Base-by-base conservation (phyloP, 176 grass and related monocot genomes). In the Puccinellia tenuiflora region DNA sequence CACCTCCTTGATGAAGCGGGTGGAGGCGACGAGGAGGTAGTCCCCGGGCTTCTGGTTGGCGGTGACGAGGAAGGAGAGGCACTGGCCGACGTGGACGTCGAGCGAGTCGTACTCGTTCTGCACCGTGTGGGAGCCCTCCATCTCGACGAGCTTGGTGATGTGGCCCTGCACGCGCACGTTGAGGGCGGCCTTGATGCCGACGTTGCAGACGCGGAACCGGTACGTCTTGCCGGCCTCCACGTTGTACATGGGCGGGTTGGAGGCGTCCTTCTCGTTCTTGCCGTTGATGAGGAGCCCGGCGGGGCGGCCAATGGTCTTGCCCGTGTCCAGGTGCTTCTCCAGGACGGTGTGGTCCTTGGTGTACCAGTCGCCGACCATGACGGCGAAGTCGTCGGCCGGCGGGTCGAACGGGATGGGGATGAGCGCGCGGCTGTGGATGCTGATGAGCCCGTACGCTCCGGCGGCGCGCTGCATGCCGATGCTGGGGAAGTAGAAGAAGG, bases 71-170 rank as follows among this genome's bases (percentile, higher is more conserved):
- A 98, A 84, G 35, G 96, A 98, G 46, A 86, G 85, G 92, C 96
- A 98, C 87, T 98, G 96, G 7, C 87, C 92, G 64, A 85, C 74
- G 65, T 98, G 96, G 70, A 95, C 38, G 91, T 98, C 96, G 0
- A 98, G 52, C 4, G 92, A 90, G 15, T 91, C 86, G 72, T 98
- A 98, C 11, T 22, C 5, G 85, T 93, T 98, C 85, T 98, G 96
- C 78, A 98, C 64, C 6, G 96, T 98, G 90, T 98, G 96, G 57
- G 96, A 98, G 1, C 96, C 96, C 60, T 98, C 96, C 87, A 95
- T 88, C 92, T 98, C 96, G 0, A 98, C 90, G 0, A 98, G 90
- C 88, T 80, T 90, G 11, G 90, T 24, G 50, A 1, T 8, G 79
- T 98, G 96, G n/a, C 68, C 50, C 88, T 93, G 96, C 61, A 98